Conservation (phyloP, 108 stramenopile genomes). For the Aurantiochytrium sp. region DNA sequence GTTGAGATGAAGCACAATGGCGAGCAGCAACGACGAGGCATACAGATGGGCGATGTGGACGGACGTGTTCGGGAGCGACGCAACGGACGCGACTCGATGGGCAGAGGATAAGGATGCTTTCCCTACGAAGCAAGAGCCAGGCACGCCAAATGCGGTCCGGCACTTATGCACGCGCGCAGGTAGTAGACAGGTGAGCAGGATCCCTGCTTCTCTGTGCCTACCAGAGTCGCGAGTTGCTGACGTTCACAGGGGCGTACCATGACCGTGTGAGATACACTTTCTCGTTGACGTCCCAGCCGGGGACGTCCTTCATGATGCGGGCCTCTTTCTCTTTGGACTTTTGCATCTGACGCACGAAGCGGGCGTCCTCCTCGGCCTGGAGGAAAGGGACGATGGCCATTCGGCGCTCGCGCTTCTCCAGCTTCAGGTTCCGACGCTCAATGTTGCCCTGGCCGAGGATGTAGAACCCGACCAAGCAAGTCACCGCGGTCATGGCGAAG, state of each 20-base stretch:
- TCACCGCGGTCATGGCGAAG: not conserved
- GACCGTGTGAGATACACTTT: not conserved
- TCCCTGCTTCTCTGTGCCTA: not conserved
- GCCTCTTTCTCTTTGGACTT: not conserved
- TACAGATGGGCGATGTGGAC: no score
- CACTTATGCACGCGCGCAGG: no score
- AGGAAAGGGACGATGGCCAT: slow-evolving; percentile 22
- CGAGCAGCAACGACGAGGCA: no score
- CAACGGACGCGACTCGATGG: no score
- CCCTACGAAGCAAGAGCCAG: no score
- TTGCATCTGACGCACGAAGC: not conserved
- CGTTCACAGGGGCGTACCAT: not conserved
- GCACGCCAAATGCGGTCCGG: no score
- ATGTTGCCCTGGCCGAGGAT: slow-evolving; percentile 25
- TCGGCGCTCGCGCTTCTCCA: slow-evolving; percentile 27
- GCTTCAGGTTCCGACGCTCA: not conserved
- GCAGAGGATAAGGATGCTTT: no score
- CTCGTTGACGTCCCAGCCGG: not conserved
- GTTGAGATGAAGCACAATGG: no score
- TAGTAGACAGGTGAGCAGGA: no score
- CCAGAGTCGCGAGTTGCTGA: not conserved
- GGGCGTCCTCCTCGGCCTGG: slow-evolving; percentile 29
- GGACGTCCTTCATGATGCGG: slow-evolving; percentile 31
- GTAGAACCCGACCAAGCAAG: not conserved
- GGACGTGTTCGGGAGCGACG: no score